A percentile compares a stretch with the other conserved stretches of the same genome.
Evolutionary conservation across 176 grass and related monocot species (phyloP).

Genomic region (Rhipidocladum racemiflorum): DNA sequence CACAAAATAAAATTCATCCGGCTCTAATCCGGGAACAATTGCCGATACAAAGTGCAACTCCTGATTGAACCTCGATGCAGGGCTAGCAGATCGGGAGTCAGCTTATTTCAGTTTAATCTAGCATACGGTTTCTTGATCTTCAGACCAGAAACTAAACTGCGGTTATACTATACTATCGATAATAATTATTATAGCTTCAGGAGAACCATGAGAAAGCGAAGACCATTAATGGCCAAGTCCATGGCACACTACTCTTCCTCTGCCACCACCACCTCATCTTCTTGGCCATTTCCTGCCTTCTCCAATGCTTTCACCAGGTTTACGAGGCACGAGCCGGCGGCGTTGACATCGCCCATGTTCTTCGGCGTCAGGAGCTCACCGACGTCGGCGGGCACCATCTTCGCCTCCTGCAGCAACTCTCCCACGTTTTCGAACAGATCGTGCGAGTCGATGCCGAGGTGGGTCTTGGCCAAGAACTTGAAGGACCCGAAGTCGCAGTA

Average conservation of each 20-base stretch:
- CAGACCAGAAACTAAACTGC: not conserved
- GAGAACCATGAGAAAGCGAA: not conserved
- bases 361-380: conserved; percentile 8
- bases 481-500: conserved; percentile 38
- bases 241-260: not conserved
- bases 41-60: not conserved
- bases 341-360: not conserved
- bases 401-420: conserved; percentile 15
- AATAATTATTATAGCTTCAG: no score
- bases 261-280: no score
- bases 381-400: conserved; percentile 28
- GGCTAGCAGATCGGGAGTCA: not conserved
- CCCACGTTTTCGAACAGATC: not conserved
- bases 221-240: not conserved
- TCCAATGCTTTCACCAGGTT: no score
- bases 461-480: conserved; percentile 27
- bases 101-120: not conserved
- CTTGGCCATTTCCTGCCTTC: no score
- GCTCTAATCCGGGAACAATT: not conserved
- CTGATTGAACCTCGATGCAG: not conserved
- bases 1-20: not conserved
- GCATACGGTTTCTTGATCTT: not conserved
- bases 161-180: not conserved
- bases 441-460: conserved; percentile 25
- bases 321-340: no score